Evolutionary conservation across 768 basidiomycete genomes (phyloP).

Genomic region (Floccularia luteovirens): DNA sequence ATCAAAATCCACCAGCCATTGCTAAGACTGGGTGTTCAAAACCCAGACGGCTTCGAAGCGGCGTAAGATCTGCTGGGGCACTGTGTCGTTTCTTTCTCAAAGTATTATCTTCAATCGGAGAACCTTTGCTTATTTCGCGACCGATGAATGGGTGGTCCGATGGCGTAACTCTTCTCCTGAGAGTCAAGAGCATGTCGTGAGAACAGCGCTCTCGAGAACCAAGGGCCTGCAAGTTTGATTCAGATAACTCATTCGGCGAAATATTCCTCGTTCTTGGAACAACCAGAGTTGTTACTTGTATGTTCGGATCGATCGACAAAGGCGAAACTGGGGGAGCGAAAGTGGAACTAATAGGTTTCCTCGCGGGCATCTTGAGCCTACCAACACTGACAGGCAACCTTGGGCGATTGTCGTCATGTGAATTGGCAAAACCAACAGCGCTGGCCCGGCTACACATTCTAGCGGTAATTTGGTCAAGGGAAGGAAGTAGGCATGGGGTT

Average conservation of each 20-base stretch:
- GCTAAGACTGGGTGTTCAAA: slow-evolving; percentile 55
- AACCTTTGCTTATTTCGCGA: too few relatives aligned
- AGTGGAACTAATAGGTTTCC: slow-evolving; percentile 12
- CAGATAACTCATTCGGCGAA: slow-evolving; percentile 40
- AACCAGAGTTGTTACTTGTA: slow-evolving; percentile 40
- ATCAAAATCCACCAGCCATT: slow-evolving; percentile 52
- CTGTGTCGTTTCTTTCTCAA: slow-evolving; percentile 45
- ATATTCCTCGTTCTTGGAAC: slow-evolving; percentile 35
- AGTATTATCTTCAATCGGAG: slow-evolving; percentile 23
- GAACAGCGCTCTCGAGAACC: slow-evolving; percentile 50
- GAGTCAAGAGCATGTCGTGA: slow-evolving; percentile 56
- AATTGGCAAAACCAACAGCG: slow-evolving; percentile 18
- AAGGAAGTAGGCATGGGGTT: slow-evolving; percentile 40
- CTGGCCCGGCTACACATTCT: slow-evolving; percentile 36
- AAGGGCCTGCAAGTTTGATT: slow-evolving; percentile 43
- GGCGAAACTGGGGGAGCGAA: slow-evolving; percentile 28
- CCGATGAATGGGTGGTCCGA: too few relatives aligned
- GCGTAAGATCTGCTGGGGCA: slow-evolving; percentile 55
- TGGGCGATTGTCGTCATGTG: slow-evolving; percentile 14
- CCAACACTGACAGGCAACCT: slow-evolving; percentile 28
- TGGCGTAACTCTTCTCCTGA: slow-evolving; percentile 50
- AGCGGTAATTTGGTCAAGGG: slow-evolving; percentile 72
- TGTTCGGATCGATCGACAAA: slow-evolving; percentile 19
- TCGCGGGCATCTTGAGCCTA: slow-evolving; percentile 35
- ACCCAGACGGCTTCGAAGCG: slow-evolving; percentile 36